Evolutionary conservation across 1,284 basidiomycete species (phyloP), one percentile per base, ranked within the genome.

Genomic region (Moniliophthora roreri): DNA sequence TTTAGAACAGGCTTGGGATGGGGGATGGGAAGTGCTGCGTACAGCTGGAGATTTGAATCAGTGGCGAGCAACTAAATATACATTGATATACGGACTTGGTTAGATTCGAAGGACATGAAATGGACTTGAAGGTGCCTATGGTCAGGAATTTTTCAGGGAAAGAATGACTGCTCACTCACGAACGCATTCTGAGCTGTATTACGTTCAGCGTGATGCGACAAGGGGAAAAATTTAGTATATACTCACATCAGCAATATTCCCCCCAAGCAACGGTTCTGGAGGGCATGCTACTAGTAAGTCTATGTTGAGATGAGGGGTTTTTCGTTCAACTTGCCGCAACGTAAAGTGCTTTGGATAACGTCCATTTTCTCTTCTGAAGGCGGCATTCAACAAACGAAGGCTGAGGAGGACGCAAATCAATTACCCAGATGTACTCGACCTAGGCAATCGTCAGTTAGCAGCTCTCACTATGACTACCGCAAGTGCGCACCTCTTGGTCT

Each of bases 261-360:
- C 8, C 64, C 63, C 41, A 65, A 57, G 55, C 68, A 66, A 10
- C 66, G 64, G 46, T 67, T 69, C 66, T 69, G 47, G n/a, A n/a
- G n/a, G n/a, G n/a, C n/a, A n/a, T 18, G 36, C 34, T 4, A 18
- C 2, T 20, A 28, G 9, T 16, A 16, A 34, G 11, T 24, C 37
- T 26, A 45, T 48, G 26, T 36, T 44, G 36, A 4, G 15, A 50
- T 36, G n/a, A 16, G 42, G 5, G 11, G 23, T 7, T 9, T 21
- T n/a, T n/a, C n/a, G n/a, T n/a, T n/a, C n/a, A 18, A 26, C 61
- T 21, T 59, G 63, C 64, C 61, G 61, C 62, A 16, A 64, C 51
- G 51, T 63, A 66, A 6, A 66, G 20, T 20, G 48, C 18, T 58
- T 63, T 68, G 6, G 63, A 61, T 52, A 61, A 42, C 1, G 63